These are phyloP conservation scores for Aspergillus saccharolyticus DNA, from an alignment of 495 filamentous ascomycete species.

Conservation along the genomic window DNA sequence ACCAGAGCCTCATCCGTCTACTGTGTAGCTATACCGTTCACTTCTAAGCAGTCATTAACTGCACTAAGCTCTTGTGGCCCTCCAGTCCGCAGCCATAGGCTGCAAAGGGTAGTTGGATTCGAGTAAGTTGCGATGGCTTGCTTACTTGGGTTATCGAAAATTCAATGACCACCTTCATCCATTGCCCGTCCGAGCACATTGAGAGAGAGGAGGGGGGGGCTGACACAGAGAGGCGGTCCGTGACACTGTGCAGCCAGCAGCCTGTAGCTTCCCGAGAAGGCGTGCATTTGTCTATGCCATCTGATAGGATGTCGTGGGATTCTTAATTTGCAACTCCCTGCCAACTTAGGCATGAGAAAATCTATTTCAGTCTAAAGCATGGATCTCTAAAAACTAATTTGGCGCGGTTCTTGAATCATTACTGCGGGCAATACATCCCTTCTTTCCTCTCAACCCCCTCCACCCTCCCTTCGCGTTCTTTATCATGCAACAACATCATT, in stretches of 20 bases:
- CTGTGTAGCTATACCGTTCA: neutral
- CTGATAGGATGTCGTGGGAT: constrained; percentile 12
- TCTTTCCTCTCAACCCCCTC: neutral
- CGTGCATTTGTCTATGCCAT: constrained; percentile 7
- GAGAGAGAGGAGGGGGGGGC: too few relatives aligned
- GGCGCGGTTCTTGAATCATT: neutral
- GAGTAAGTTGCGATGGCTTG: neutral
- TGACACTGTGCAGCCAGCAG: constrained; percentile 25
- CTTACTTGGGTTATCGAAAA: neutral
- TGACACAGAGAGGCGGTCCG: constrained; percentile 25
- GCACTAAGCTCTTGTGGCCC: too few relatives aligned
- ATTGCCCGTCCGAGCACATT: constrained; percentile 17
- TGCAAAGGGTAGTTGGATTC: neutral
- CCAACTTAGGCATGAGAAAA: neutral
- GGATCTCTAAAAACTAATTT: neutral
- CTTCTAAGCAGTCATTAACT: too few relatives aligned
- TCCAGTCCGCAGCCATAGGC: neutral
- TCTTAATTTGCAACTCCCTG: neutral
- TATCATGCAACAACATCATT: neutral
- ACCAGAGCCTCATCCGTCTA: neutral
- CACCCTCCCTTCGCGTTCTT: neutral
- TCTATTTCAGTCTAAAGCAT: neutral
- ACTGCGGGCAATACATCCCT: neutral
- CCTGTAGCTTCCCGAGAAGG: constrained; percentile 22
- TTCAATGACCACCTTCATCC: neutral